These are phyloP conservation scores for Colletotrichum sp. DNA, from an alignment of 2,329 filamentous ascomycete species.

Conservation along the genomic window DNA sequence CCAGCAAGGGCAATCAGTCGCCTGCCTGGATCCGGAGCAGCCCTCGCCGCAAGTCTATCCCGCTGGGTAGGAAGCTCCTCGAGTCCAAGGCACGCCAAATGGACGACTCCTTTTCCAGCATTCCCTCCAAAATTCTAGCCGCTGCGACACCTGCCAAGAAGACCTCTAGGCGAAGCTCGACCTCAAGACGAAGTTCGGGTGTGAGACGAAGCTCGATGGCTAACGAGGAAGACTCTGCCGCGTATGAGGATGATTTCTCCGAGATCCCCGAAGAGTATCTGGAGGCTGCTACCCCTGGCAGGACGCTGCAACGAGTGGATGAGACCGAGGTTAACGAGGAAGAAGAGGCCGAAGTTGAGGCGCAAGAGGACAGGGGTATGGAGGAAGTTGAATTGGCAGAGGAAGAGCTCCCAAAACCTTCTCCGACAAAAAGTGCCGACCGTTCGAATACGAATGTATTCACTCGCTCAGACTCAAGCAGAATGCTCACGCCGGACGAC, in stretches of 20 bases:
- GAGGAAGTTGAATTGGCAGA: conserved; percentile 4
- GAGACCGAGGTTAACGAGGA: conserved; percentile 7
- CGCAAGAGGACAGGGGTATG: background rate
- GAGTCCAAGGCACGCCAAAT: conserved; percentile 32
- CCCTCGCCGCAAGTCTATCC: conserved; percentile 33
- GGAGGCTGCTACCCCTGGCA: conserved; percentile 51
- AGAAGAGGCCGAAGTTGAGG: background rate
- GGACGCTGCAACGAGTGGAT: conserved; percentile 18
- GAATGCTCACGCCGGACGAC: conserved; percentile 59
- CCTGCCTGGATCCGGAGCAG: conserved; percentile 40
- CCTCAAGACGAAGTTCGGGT: background rate
- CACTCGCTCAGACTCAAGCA: conserved; percentile 45
- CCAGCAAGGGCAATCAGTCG: conserved; percentile 22
- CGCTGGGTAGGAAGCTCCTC: conserved; percentile 39
- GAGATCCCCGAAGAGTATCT: conserved; percentile 59
- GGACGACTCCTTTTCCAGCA: conserved; percentile 38
- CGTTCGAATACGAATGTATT: conserved; percentile 33
- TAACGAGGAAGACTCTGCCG: conserved; percentile 34
- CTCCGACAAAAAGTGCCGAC: conserved; percentile 7
- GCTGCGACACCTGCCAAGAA: conserved; percentile 32
- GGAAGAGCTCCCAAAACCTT: conserved; percentile 10
- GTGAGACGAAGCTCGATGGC: background rate
- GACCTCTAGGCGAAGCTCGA: background rate
- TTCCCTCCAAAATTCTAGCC: conserved; percentile 36
- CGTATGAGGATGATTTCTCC: conserved; percentile 63